Base-by-base conservation (phyloP, 129 eudicot genomes). In the Helianthus annuus region DNA sequence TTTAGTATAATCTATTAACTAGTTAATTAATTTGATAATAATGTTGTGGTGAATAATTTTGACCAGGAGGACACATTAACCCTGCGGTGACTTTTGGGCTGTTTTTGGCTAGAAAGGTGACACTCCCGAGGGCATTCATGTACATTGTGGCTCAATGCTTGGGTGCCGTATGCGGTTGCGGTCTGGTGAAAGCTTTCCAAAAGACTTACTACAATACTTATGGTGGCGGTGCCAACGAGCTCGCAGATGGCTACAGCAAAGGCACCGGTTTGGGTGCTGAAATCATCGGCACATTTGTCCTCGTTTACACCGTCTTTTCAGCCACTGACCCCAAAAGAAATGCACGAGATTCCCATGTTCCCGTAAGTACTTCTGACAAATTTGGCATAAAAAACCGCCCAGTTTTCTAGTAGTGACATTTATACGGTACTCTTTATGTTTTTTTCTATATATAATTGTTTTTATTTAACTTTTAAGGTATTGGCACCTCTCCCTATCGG, bases 321-420 rank as follows among this genome's bases (percentile, higher is more conserved):
- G 92, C 92, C 76, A 87, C 92, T 24, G 92, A 87, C 74, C 89
- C 92, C 34, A 87, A 87, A 56, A 78, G 92, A 61, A 87, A 79
- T 69, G 92, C 92, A 6, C 92, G 92, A 69, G 92, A 87, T 68
- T 87, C 92, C 36, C 92, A 87, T 76, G 87, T 87, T 59, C 92
- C 92, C 1, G 88, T 84, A 81, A 73, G 88, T 65, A 60, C 9
- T 27, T 54, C 15, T 17, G 0, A 7, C 1, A 42, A 42, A 6
- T 40, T 40, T 40, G 45, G 7, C 45, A 4, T 5, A 40, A 8
- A 40, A n/a, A 40, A 40, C 45, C 45, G 7, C 9, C 2, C 9
- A 5, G 8, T 40, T 40, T 40, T 40, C 46, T 42, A 42, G 10
- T 6, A 42, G 10, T 42, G 46, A 42, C 46, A 42, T 6, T 6